Conservation (phyloP, 1,284 basidiomycete genomes). For the Trichosporon coremiiforme region DNA sequence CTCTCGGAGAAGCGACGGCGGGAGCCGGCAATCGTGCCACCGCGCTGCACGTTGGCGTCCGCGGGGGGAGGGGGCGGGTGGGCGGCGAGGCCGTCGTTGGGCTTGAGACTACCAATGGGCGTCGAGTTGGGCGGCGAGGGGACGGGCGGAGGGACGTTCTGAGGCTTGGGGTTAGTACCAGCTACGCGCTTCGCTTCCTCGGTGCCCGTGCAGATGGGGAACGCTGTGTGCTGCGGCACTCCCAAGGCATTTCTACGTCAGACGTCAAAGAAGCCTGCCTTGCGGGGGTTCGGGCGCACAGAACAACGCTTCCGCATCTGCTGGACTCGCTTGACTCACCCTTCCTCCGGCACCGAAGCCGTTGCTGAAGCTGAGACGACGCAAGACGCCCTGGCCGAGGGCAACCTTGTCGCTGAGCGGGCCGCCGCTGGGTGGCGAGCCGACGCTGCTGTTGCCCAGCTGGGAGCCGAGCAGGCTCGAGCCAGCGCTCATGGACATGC, state of each 20-base stretch:
- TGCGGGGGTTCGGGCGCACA: not conserved
- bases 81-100: slow-evolving; percentile 24
- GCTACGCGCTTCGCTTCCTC: not conserved
- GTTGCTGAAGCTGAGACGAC: slow-evolving; percentile 46
- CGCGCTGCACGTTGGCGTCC: not conserved
- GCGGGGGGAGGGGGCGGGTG: slow-evolving; percentile 27
- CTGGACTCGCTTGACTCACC: slow-evolving; percentile 33
- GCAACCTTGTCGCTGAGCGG: slow-evolving; percentile 49
- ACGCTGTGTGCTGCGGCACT: too few species aligned
- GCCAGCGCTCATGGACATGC: slow-evolving; percentile 35
- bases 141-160: slow-evolving; percentile 17
- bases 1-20: slow-evolving; percentile 43
- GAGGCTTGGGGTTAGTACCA: slow-evolving; percentile 19
- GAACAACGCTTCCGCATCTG: not conserved
- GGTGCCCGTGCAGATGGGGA: not conserved
- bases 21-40: not conserved
- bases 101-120: slow-evolving; percentile 25
- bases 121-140: slow-evolving; percentile 35
- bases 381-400: slow-evolving; percentile 48
- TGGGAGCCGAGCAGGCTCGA: slow-evolving; percentile 19
- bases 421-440: slow-evolving; percentile 26
- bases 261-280: slow-evolving; percentile 5
- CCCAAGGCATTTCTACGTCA: not conserved
- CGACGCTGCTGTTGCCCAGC: slow-evolving; percentile 18
- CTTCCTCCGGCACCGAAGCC: slow-evolving; percentile 31